These are phyloP conservation scores for Aegilops umbellulata DNA, from an alignment of 176 grass and related monocot species.

Conservation along the genomic window DNA sequence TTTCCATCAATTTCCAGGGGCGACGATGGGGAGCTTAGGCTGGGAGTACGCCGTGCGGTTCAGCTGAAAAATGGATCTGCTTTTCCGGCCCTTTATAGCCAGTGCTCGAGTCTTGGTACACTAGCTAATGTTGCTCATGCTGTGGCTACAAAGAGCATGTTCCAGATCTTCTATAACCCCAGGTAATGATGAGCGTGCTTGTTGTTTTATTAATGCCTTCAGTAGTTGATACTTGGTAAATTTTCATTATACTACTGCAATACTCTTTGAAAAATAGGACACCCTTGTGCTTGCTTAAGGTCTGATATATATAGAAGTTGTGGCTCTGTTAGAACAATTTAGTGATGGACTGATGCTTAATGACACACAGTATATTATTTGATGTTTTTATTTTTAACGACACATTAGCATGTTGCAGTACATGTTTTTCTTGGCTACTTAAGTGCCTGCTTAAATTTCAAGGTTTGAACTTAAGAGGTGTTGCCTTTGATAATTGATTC, in stretches of 20 bases:
- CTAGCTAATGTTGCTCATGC: slow-evolving; percentile 59
- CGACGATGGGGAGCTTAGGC: slow-evolving; percentile 79
- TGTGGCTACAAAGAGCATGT: slow-evolving; percentile 61
- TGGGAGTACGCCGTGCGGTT: slow-evolving; percentile 73
- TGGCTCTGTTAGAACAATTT: neutral
- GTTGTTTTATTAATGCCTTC: neutral
- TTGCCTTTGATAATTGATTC: neutral
- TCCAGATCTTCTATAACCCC: slow-evolving; percentile 88
- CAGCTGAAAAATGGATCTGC: slow-evolving; percentile 59
- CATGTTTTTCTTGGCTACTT: neutral
- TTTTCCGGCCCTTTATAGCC: slow-evolving; percentile 47
- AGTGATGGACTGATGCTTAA: neutral
- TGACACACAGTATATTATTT: neutral
- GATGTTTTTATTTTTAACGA: neutral
- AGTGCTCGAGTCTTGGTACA: slow-evolving; percentile 54
- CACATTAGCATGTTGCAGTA: neutral
- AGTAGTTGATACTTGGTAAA: neutral
- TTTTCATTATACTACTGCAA: neutral
- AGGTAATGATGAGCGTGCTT: slow-evolving; percentile 37
- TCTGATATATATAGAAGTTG: neutral
- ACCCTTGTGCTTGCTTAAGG: neutral
- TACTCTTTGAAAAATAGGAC: neutral
- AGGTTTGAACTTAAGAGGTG: neutral
- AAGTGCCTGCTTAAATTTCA: neutral
- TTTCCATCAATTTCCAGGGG: slow-evolving; percentile 49